These are phyloP conservation scores for Colletotrichum sublineola DNA, from an alignment of 2,329 filamentous ascomycete species.

Conservation along the genomic window DNA sequence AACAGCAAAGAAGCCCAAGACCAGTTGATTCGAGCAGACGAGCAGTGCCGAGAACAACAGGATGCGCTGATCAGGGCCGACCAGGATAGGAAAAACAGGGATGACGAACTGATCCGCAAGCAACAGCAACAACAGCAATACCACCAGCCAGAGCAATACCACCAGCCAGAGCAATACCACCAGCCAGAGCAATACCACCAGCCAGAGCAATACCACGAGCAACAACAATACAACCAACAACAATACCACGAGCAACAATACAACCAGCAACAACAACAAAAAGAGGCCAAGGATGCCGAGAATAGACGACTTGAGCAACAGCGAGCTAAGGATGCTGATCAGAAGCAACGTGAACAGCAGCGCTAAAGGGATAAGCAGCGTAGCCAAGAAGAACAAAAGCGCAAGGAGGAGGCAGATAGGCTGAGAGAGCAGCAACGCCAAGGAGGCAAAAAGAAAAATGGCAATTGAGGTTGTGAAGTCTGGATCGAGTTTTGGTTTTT, in stretches of 20 bases:
- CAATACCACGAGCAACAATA: too few relatives aligned
- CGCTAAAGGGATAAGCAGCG: neutral
- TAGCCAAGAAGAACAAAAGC: neutral
- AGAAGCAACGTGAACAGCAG: neutral
- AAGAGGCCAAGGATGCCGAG: too few relatives aligned
- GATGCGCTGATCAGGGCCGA: neutral
- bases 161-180: too few relatives aligned
- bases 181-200: too few relatives aligned
- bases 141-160: too few relatives aligned
- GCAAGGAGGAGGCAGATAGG: neutral
- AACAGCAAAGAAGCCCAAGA: neutral
- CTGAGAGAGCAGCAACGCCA: neutral
- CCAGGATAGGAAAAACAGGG: neutral
- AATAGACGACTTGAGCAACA: neutral
- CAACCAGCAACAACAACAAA: too few relatives aligned
- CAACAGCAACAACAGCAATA: neutral
- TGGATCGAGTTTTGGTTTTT: neutral
- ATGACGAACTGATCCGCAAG: neutral
- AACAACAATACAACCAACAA: too few relatives aligned
- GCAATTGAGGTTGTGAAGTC: neutral
- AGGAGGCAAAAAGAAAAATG: neutral
- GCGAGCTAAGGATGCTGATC: too few relatives aligned
- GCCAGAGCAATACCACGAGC: too few relatives aligned
- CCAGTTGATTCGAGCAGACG: slow-evolving; percentile 1
- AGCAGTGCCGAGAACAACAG: neutral